Percentiles rank a stretch among this genome's conserved stretches.
Evolutionary conservation across 2,329 filamentous ascomycete genomes (phyloP).

Genomic region (Diaporthe citrichinensis): DNA sequence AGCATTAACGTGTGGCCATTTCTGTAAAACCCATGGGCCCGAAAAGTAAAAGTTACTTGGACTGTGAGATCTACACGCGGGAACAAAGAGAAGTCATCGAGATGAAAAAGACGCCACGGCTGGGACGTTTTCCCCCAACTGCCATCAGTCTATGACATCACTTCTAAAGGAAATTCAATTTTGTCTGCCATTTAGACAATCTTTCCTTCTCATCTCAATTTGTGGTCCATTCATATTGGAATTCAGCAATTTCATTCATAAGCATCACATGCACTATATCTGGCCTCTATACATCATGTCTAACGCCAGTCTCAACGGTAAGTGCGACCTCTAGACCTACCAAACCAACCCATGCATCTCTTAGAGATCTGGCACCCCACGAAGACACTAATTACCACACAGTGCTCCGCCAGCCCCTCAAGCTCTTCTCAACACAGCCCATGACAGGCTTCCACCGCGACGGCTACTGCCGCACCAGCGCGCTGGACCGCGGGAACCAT

Average conservation of each 20-base stretch:
- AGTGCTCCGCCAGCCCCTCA: constrained; percentile 72
- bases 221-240: not conserved
- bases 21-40: not conserved
- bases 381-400: not conserved
- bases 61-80: not conserved
- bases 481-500: constrained; percentile 71
- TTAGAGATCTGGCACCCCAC: not conserved
- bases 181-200: not conserved
- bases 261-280: not conserved
- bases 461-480: constrained; percentile 70
- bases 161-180: not conserved
- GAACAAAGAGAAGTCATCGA: not conserved
- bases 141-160: constrained; percentile 18
- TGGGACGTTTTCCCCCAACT: not conserved
- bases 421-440: constrained; percentile 69
- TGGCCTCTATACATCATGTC: constrained; percentile 33
- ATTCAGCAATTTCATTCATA: not conserved
- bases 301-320: constrained; percentile 28
- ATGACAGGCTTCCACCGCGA: constrained; percentile 73
- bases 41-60: not conserved
- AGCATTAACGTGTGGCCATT: no score
- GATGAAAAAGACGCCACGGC: not conserved
- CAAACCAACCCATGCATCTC: not conserved
- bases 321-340: not conserved
- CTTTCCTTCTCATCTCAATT: not conserved